Conservation (phyloP, 257 asterid species). For the Verbena officinalis region DNA sequence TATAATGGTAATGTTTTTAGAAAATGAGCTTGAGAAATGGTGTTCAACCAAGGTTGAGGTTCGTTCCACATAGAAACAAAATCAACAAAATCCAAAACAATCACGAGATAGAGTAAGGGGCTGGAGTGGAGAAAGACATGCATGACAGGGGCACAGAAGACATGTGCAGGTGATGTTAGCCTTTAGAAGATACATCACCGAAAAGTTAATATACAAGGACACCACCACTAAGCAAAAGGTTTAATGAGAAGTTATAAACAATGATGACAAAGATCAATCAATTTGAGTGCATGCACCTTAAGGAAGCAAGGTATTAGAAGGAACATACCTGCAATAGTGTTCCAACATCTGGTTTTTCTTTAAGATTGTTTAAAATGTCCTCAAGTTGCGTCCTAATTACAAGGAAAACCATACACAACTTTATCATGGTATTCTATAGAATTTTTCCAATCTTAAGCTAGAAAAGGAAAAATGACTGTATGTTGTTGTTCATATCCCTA, state of each 20-base stretch:
- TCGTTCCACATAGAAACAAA: neutral
- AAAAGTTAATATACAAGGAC: constrained; percentile 3
- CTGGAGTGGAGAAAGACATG: constrained; percentile 6
- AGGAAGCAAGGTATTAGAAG: constrained; percentile 15
- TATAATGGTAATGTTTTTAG: neutral
- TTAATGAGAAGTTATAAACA: constrained; percentile 4
- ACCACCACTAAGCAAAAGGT: constrained; percentile 15
- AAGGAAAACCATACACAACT: constrained; percentile 24
- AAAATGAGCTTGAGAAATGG: constrained; percentile 10
- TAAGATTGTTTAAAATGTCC: constrained; percentile 87
- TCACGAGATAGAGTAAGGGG: neutral
- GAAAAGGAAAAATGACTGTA: constrained; percentile 17
- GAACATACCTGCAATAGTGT: constrained; percentile 69
- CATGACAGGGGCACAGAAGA: constrained; percentile 2
- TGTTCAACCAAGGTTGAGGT: neutral
- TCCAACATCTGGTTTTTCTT: constrained; percentile 97
- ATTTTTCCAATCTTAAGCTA: constrained; percentile 7
- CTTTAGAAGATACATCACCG: constrained; percentile 18
- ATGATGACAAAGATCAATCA: constrained; percentile 19
- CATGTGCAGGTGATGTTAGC: constrained; percentile 19
- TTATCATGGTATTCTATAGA: constrained; percentile 19
- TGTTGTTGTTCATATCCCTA: constrained; percentile 14
- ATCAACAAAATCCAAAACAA: constrained; percentile 6
- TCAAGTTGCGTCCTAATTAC: constrained; percentile 66
- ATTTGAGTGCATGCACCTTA: constrained; percentile 16